Conservation (phyloP, 139 green algal species). For the Diplosphaera chodatii region DNA sequence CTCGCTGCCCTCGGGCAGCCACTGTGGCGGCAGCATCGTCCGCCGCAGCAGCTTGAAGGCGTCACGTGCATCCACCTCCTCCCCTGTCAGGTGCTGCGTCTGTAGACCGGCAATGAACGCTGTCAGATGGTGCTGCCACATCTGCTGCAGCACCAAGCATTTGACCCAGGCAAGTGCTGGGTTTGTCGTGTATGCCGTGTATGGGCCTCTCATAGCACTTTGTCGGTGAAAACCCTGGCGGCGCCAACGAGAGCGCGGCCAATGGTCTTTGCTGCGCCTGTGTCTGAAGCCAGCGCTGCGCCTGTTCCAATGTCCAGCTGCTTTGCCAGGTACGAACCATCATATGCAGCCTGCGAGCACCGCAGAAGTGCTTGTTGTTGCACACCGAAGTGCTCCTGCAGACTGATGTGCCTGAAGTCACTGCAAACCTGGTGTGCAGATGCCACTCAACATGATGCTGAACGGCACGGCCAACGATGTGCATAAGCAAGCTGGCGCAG, state of each 20-base stretch:
- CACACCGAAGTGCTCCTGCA: too few species aligned
- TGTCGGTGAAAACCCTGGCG: not conserved
- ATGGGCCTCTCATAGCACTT: not conserved
- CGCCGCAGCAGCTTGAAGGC: not conserved
- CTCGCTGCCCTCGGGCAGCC: not conserved
- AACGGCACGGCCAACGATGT: too few species aligned
- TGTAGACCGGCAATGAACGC: not conserved
- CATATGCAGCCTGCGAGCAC: not conserved
- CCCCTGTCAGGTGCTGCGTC: not conserved
- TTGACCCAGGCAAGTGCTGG: too few species aligned
- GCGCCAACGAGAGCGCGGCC: not conserved
- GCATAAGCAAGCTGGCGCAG: too few species aligned
- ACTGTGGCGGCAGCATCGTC: not conserved
- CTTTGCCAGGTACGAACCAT: not conserved
- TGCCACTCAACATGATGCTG: too few species aligned
- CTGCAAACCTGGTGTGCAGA: too few species aligned
- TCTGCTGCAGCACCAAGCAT: too few species aligned
- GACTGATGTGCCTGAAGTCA: too few species aligned
- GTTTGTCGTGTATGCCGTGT: too few species aligned
- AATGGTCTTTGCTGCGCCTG: not conserved
- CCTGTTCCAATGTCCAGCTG: not conserved
- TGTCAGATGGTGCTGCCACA: too few species aligned
- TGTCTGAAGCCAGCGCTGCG: not conserved
- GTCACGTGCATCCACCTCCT: not conserved
- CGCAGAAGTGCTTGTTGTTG: too few species aligned